Percentiles rank a stretch among this genome's conserved stretches.
Conservation (phyloP, 352 stramenopile genomes). For the Globisporangium paroecandrum region DNA sequence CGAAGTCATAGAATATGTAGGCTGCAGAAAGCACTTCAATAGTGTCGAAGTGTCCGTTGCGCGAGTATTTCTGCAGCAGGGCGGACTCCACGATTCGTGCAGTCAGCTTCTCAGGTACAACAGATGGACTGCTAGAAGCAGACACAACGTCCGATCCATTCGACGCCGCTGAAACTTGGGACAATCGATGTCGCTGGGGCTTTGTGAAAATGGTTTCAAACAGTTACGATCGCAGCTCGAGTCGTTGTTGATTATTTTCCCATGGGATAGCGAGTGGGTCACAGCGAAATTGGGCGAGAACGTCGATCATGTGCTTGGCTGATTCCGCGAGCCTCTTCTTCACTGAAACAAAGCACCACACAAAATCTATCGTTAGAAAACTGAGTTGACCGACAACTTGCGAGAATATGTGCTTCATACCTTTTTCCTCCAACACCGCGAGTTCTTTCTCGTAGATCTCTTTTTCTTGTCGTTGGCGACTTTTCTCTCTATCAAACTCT, state of each 20-base stretch:
- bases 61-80: constrained; percentile 75
- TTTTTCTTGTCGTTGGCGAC: constrained; percentile 51
- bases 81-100: constrained; percentile 48
- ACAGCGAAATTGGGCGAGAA: constrained; percentile 52
- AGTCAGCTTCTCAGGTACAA: constrained; percentile 39
- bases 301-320: constrained; percentile 67
- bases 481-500: constrained; percentile 69
- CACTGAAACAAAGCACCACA: constrained; percentile 27
- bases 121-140: neutral
- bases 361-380: neutral
- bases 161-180: constrained; percentile 6
- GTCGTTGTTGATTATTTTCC: constrained; percentile 42
- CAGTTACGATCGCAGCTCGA: constrained; percentile 47
- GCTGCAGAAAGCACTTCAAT: constrained; percentile 39
- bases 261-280: constrained; percentile 55
- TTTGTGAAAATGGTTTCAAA: constrained; percentile 67
- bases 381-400: neutral
- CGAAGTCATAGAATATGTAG: constrained; percentile 60
- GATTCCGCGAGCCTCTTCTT: constrained; percentile 66
- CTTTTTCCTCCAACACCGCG: constrained; percentile 63
- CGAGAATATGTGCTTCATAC: constrained; percentile 13
- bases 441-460: constrained; percentile 70
- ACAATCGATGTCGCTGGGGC: constrained; percentile 31
- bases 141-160: constrained; percentile 7
- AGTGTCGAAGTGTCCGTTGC: constrained; percentile 75